These are phyloP conservation scores for Dothistroma septosporum DNA, from an alignment of 2,329 filamentous ascomycete species.

Conservation along the genomic window DNA sequence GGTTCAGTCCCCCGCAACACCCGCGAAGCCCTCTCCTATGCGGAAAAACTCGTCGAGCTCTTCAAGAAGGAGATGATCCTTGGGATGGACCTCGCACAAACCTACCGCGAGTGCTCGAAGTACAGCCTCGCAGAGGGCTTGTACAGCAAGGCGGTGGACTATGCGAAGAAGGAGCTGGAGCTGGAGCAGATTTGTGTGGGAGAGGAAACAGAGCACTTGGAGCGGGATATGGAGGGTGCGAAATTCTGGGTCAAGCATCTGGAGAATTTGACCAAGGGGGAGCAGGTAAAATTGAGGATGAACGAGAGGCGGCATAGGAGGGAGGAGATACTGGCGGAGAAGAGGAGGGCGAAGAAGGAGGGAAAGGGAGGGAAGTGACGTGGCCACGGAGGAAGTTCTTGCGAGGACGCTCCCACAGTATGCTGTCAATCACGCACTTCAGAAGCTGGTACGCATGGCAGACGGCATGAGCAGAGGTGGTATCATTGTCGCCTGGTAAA, in stretches of 20 bases:
- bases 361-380: constrained; percentile 14
- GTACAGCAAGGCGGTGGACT: constrained; percentile 19
- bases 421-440: too few relatives aligned
- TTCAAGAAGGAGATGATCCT: constrained; percentile 22
- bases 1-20: not conserved
- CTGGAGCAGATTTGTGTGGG: constrained; percentile 23
- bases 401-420: too few relatives aligned
- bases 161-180: constrained; percentile 21
- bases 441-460: too few relatives aligned
- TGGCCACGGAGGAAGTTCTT: not conserved
- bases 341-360: constrained; percentile 20
- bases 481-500: too few relatives aligned
- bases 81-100: constrained; percentile 22
- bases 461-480: too few relatives aligned
- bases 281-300: constrained; percentile 8
- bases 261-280: constrained; percentile 6
- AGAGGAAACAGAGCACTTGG: constrained; percentile 12
- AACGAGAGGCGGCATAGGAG: constrained; percentile 15
- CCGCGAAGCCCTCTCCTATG: not conserved
- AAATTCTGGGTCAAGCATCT: constrained; percentile 15
- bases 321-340: constrained; percentile 13
- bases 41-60: constrained; percentile 17
- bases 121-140: constrained; percentile 16
- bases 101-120: constrained; percentile 19
- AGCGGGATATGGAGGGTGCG: constrained; percentile 8